Evolutionary conservation across 495 filamentous ascomycete species (phyloP), one percentile per base, ranked within the genome.

Genomic region (Symbiotaphrina buchneri): DNA sequence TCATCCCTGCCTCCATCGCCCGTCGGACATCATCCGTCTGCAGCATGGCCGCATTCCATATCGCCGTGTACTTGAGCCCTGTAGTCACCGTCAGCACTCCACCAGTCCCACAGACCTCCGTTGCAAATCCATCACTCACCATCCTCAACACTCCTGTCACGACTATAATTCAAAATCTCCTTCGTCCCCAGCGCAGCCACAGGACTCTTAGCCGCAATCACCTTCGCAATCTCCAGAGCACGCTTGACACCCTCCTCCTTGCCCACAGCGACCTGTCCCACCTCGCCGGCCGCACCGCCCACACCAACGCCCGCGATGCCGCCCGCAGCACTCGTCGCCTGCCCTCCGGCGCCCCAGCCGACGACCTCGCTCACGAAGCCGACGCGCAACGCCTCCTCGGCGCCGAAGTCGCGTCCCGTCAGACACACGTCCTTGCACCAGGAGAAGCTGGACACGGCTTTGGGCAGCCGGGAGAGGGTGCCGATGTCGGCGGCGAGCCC

Each of bases 381-480:
- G 4, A 83, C 69, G n/a, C 57, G 48, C 34, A 71, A 49, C 4
- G 87, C 90, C 50, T 97, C 87, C 31, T 74, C 62, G 0, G 76
- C 71, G 2, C 56, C 63, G 41, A 91, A 97, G 29, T 67, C 48
- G 21, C 90, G 53, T 17, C 76, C 85, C 5, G 73, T 74, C 36
- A 93, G 51, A 31, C 68, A 68, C 0, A 95, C 74, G 21, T 95
- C 90, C 51, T 93, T 93, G 18, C 91, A 79, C 83, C 85, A 97
- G 6, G 71, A 73, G 33, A 54, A 53, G 35, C 56, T 71, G 1
- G 73, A 72, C 4, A 92, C 81, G 5, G 75, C 56, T 52, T 90
- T 87, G 19, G 87, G 87, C 25, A 97, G 54, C 2, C 87, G 73
- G 14, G 62, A 68, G 23, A 97, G 53, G 1, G 83, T 93, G 10